Conservation (phyloP, 306 rosid species). For the Quercus ilex region DNA sequence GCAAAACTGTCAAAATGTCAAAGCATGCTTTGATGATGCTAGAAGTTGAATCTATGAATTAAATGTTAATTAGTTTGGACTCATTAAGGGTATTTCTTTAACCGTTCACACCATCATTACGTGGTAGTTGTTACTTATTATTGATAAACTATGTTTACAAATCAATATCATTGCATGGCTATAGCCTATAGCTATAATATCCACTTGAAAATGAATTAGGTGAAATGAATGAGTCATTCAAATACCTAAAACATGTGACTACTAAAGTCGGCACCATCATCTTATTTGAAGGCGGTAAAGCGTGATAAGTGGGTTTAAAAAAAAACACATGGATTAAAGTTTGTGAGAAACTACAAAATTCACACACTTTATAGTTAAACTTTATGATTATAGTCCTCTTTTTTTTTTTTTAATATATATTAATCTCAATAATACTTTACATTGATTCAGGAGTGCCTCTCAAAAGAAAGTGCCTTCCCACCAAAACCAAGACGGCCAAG, state of each 20-base stretch:
- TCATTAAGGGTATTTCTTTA: too few relatives aligned
- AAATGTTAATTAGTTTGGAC: too few relatives aligned
- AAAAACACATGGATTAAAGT: too few relatives aligned
- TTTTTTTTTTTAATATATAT: too few relatives aligned
- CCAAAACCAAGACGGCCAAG: conserved; percentile 35
- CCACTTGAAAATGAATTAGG: conserved; percentile 6
- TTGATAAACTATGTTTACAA: not conserved
- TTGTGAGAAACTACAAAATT: not conserved
- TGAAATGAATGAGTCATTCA: conserved; percentile 9
- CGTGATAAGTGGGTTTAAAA: conserved; percentile 1
- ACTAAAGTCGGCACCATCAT: conserved; percentile 27
- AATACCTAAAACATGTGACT: conserved; percentile 16
- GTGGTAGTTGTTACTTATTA: not conserved
- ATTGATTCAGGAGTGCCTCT: conserved; percentile 10
- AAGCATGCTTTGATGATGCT: not conserved
- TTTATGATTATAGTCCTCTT: too few relatives aligned
- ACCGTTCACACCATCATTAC: not conserved
- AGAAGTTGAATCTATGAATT: not conserved
- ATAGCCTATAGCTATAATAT: not conserved
- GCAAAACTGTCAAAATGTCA: not conserved
- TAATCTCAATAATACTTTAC: too few relatives aligned
- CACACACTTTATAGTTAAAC: not conserved
- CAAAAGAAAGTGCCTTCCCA: conserved; percentile 6
- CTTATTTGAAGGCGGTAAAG: conserved; percentile 20
- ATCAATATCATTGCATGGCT: conserved; percentile 6